Conservation (phyloP, 1,139 yeast species). For the Nakaseomyces delphensis region DNA sequence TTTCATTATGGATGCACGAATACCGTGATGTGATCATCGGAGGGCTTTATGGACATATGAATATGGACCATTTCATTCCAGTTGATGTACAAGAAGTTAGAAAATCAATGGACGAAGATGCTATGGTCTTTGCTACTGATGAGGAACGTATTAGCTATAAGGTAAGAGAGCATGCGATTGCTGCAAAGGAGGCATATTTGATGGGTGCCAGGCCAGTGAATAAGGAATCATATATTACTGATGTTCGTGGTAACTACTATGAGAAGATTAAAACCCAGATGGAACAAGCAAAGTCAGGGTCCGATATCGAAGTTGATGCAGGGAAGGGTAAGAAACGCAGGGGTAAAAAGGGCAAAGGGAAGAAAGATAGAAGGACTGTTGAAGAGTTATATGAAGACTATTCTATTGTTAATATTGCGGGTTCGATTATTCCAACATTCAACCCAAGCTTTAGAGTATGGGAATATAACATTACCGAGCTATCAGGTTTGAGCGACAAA, state of each 20-base stretch:
- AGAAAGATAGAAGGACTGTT: conserved; percentile 24
- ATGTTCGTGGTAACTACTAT: conserved; percentile 45
- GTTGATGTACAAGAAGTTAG: conserved; percentile 64
- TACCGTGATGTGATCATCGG: conserved; percentile 77
- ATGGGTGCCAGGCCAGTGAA: conserved; percentile 58
- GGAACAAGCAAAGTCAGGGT: conserved; percentile 4
- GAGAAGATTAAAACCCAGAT: conserved; percentile 29
- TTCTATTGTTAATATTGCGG: conserved; percentile 58
- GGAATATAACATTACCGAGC: conserved; percentile 68
- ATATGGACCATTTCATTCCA: conserved; percentile 75
- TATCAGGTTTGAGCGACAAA: conserved; percentile 26
- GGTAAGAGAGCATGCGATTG: conserved; percentile 24
- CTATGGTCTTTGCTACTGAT: conserved; percentile 10
- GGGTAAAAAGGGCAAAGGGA: conserved; percentile 35
- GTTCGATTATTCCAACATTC: conserved; percentile 78
- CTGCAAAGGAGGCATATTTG: conserved; percentile 29
- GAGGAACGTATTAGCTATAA: conserved; percentile 13
- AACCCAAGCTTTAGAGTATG: conserved; percentile 76
- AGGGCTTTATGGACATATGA: conserved; percentile 83
- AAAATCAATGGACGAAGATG: conserved; percentile 12
- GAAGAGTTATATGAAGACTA: conserved; percentile 51
- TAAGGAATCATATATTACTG: conserved; percentile 54
- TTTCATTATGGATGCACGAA: conserved; percentile 69
- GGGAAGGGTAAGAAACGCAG: conserved; percentile 14
- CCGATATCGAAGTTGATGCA: conserved; percentile 7